Base-by-base conservation (phyloP, 176 grass and related monocot genomes). In the Hyparrhenia diplandra region DNA sequence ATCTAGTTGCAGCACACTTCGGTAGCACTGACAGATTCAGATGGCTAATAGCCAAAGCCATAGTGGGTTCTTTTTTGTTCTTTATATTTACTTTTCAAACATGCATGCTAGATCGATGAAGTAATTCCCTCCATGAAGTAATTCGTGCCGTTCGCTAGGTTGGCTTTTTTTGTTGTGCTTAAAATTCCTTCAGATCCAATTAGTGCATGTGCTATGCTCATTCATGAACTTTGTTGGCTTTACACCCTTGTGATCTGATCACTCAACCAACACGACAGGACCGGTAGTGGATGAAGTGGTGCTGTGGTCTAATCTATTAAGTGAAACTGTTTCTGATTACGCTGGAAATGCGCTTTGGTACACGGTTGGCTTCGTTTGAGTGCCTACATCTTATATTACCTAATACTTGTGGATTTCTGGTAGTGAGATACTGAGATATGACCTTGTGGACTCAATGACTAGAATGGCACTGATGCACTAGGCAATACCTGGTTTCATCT, bases 1-100 rank as follows among this genome's bases (percentile, higher is more conserved):
- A 76, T 87, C 64, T 55, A 64, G 73, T 57, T 82, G 73, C 73
- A 77, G 8, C 66, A 77, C 54, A 71, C 54, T 69, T 62, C 12
- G 30, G 40, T 77, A 71, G 55, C 73, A 51, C 43, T 45, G 28
- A 59, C 52, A 55, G 60, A 13, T 63, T 66, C 63, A 10, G 24
- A 46, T 41, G 31, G 49, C 42, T 41, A 62, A 16, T 37, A 41
- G 39, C 32, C 25, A 64, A 35, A 64, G 49, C 18, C 59, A 20
- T 30, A 64, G 51, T 76, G 11, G 54, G 24, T 67, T 37, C n/a
- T 43, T 65, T n/a, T 28, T 32, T 17, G 20, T 42, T 29, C 13
- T 64, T n/a, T n/a, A n/a, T n/a, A 43, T 47, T 63, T 32, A 30
- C 21, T 10, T 67, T 79, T 79, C 8, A 1, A 76, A 13, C 42